Conservation (phyloP, 208 protist genomes). For the Balamuthia mandrillaris region DNA sequence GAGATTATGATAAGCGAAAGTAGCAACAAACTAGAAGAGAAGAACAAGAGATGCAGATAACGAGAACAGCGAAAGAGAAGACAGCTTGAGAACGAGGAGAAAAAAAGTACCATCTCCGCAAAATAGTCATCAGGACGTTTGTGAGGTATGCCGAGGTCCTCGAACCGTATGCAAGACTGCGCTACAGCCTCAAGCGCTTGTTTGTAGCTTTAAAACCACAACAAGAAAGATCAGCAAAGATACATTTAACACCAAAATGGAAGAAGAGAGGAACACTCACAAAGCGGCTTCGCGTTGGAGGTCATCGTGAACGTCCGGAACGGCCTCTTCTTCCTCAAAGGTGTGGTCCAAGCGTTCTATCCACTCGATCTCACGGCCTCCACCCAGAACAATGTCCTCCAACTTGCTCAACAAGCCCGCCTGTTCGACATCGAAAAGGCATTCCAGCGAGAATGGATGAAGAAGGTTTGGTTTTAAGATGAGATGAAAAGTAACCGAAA, state of each 20-base stretch:
- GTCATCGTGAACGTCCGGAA: slow-evolving; percentile 22
- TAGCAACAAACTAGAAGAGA: too few relatives aligned
- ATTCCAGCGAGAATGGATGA: too few relatives aligned
- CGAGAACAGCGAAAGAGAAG: too few relatives aligned
- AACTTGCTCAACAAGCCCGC: background rate
- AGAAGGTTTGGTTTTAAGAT: too few relatives aligned
- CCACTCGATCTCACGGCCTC: background rate
- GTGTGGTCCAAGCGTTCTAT: slow-evolving; percentile 18
- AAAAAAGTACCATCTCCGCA: slow-evolving; percentile 65
- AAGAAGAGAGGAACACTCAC: background rate
- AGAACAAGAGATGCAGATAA: too few relatives aligned
- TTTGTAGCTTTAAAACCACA: background rate
- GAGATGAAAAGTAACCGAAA: too few relatives aligned
- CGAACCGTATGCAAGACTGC: too few relatives aligned
- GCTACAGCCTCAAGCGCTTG: slow-evolving; percentile 5
- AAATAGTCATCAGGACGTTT: slow-evolving; percentile 55
- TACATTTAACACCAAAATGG: background rate
- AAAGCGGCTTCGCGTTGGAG: slow-evolving; percentile 34
- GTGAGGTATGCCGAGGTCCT: background rate
- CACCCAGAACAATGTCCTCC: background rate
- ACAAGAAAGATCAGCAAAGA: background rate
- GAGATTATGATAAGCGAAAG: too few relatives aligned
- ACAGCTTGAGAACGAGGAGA: too few relatives aligned
- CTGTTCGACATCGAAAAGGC: too few relatives aligned
- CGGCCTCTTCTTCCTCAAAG: background rate